Base-by-base conservation (phyloP, 352 stramenopile species). In the Detonula confervacea region DNA sequence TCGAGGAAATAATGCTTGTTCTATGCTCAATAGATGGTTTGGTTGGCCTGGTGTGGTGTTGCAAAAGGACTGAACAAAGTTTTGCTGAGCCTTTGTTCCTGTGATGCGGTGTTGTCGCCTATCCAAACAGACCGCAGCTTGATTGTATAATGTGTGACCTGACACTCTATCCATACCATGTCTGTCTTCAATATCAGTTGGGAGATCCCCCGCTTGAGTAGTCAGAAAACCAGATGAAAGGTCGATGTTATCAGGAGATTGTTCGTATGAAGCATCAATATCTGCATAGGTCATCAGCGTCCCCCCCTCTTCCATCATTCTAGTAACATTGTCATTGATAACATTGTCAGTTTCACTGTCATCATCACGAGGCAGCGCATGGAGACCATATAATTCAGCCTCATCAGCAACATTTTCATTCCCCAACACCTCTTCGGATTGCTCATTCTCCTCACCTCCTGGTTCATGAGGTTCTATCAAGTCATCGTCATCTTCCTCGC, bases 131-230 rank as follows among this genome's bases (percentile, higher is more conserved):
- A 30, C 20, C 1, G 11, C 55, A n/a, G 55, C 55, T 64, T 64
- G 55, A 25, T 64, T 64, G 33, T 30, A 64, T 33, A 64, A 30
- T 1, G 61, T 42, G 42, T 69, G 57, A 29, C 68, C 57, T 24
- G n/a, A 16, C 2, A 77, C 57, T 49, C 18, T 20, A 24, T 52
- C 30, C 11, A 2, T 67, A 9, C 16, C 9, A 35, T 1, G 55
- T 44, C 60, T 27, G 35, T 77, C 56, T 16, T 61, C n/a, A 25
- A 77, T 16, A 8, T 24, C 46, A 1, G 9, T 44, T 33, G 56
- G 55, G n/a, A 44, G 9, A 44, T 69, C 56, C 16, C 57, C 57
- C 24, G 68, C 27, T 27, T 77, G 7, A 1, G 68, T 77, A 8
- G 68, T 69, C n/a, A 67, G 16, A 57, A 77, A 60, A 24, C 35